Percentiles rank a stretch among this genome's conserved stretches.
These are phyloP conservation scores for Leccinum ochraceum DNA, from an alignment of 768 basidiomycete species.

Conservation along the genomic window DNA sequence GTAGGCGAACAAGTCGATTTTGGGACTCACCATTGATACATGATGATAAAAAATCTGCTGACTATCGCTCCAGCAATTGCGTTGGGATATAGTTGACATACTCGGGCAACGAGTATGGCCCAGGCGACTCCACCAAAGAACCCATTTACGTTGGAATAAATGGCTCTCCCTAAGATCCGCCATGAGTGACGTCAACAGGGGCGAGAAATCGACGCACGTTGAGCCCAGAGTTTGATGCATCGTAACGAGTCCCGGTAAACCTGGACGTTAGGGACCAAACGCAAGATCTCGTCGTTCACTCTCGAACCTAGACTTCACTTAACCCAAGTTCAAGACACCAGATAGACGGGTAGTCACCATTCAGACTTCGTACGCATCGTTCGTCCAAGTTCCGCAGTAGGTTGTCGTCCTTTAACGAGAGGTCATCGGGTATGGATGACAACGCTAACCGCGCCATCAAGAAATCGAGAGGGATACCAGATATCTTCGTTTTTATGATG, in stretches of 20 bases:
- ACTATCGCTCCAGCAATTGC: conserved; percentile 94
- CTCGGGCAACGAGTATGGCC: conserved; percentile 98
- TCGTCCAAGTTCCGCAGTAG: conserved; percentile 92
- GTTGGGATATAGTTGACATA: conserved; percentile 97
- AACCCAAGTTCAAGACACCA: conserved; percentile 10
- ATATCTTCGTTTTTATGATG: conserved; percentile 88
- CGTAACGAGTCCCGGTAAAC: conserved; percentile 94
- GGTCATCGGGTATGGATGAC: conserved; percentile 87
- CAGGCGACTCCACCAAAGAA: conserved; percentile 98
- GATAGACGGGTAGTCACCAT: conserved; percentile 49
- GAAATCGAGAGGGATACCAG: conserved; percentile 92
- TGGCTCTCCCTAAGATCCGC: conserved; percentile 71
- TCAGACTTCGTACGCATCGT: conserved; percentile 90
- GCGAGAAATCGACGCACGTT: conserved; percentile 57
- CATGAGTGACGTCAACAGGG: conserved; percentile 8
- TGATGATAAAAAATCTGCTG: conserved; percentile 97
- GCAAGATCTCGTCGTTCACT: conserved; percentile 93
- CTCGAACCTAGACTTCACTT: conserved; percentile 66
- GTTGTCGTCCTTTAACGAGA: conserved; percentile 89
- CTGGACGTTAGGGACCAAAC: conserved; percentile 90
- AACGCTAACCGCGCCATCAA: conserved; percentile 88
- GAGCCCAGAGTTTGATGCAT: conserved; percentile 98
- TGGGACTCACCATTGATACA: conserved; percentile 89
- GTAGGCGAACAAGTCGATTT: conserved; percentile 4
- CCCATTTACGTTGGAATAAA: conserved; percentile 97